Conservation (phyloP, 169 alveolate species). For the Plasmodium vivax region DNA sequence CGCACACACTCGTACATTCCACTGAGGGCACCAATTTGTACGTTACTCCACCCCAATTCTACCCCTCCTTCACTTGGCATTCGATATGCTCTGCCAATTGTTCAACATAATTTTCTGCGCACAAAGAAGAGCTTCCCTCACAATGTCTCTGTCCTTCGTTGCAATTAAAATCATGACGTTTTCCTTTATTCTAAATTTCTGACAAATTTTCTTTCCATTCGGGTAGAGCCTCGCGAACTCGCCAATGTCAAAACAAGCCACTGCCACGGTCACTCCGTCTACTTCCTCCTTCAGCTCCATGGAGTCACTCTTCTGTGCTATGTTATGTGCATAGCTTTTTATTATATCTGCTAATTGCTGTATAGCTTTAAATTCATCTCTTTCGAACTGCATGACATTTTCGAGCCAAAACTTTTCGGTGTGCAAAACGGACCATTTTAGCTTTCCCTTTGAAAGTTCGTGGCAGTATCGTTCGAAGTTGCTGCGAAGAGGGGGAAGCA, state of each 20-base stretch:
- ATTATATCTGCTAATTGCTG: slow-evolving; percentile 84
- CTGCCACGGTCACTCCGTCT: slow-evolving; percentile 86
- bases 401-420: slow-evolving; percentile 89
- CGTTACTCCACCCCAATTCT: neutral
- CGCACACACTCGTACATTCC: neutral
- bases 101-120: slow-evolving; percentile 92
- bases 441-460: slow-evolving; percentile 84
- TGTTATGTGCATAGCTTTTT: slow-evolving; percentile 71
- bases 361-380: slow-evolving; percentile 86
- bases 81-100: slow-evolving; percentile 85
- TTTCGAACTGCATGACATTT: slow-evolving; percentile 85
- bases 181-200: slow-evolving; percentile 88
- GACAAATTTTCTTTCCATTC: slow-evolving; percentile 89
- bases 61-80: slow-evolving; percentile 4
- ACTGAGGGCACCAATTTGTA: neutral
- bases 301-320: slow-evolving; percentile 37
- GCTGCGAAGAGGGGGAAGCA: slow-evolving; percentile 12
- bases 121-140: slow-evolving; percentile 90
- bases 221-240: slow-evolving; percentile 91
- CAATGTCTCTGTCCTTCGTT: slow-evolving; percentile 88
- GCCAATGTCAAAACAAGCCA: slow-evolving; percentile 92
- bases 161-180: slow-evolving; percentile 87
- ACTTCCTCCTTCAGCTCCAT: slow-evolving; percentile 68
- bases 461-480: slow-evolving; percentile 87
- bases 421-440: slow-evolving; percentile 88